These are phyloP conservation scores for Blastomyces emzantsi DNA, from an alignment of 2,329 filamentous ascomycete genomes.

Conservation along the genomic window DNA sequence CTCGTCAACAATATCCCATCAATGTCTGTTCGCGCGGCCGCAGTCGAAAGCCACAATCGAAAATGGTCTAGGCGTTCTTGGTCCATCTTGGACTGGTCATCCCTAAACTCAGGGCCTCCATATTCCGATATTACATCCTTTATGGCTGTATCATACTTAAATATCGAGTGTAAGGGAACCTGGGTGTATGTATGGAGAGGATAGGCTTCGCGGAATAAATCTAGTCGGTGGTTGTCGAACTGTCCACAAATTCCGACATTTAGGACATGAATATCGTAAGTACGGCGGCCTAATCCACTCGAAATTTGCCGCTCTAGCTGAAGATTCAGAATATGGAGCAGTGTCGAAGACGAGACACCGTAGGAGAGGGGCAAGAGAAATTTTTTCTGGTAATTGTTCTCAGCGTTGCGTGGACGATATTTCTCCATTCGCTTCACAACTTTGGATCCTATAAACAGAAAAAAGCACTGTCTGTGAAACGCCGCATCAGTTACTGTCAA, in stretches of 20 bases:
- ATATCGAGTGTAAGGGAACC: conserved; percentile 55
- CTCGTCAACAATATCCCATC: conserved; percentile 60
- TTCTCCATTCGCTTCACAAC: conserved; percentile 66
- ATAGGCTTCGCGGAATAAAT: conserved; percentile 49
- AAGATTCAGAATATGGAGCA: conserved; percentile 66
- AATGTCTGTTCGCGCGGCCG: conserved; percentile 69
- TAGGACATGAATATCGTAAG: conserved; percentile 52
- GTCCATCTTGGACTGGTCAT: conserved; percentile 26
- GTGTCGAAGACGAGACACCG: conserved; percentile 67
- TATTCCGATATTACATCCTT: conserved; percentile 27
- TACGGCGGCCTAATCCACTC: conserved; percentile 51
- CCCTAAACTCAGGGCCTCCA: conserved; percentile 21
- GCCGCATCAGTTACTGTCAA: conserved; percentile 13
- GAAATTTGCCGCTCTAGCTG: conserved; percentile 58
- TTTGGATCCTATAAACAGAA: conserved; percentile 68
- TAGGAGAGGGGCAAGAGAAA: conserved; percentile 75
- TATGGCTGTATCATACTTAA: conserved; percentile 36
- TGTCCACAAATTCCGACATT: conserved; percentile 27
- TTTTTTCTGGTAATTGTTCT: conserved; percentile 39
- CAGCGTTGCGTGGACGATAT: conserved; percentile 41
- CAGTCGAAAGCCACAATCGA: conserved; percentile 56
- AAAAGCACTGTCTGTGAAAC: conserved; percentile 59
- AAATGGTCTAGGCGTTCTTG: conserved; percentile 46
- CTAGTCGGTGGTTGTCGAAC: conserved; percentile 28
- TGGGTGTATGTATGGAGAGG: conserved; percentile 56